Base-by-base conservation (phyloP, 2,329 filamentous ascomycete genomes). In the Penicillium sp. region DNA sequence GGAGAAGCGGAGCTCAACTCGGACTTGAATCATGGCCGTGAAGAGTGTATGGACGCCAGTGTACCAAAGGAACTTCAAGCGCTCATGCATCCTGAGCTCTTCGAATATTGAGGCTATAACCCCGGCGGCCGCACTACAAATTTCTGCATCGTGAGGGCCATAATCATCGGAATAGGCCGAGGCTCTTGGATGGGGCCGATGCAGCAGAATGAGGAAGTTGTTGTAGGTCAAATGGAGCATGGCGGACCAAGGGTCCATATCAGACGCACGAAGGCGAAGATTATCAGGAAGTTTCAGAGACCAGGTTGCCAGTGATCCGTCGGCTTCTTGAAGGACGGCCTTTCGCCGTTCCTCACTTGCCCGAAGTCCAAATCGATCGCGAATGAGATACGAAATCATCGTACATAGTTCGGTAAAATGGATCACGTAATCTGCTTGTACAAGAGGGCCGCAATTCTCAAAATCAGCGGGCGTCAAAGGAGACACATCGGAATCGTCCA, bases 401-500 rank as follows among this genome's bases (percentile, higher is more conserved):
- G 74, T 69, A 52, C 76, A 78, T 0, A 79, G 67, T 33, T 71
- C 71, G 3, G 74, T 72, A 43, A 76, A 75, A 29, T 77, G 69
- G 22, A 76, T 74, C 17, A 72, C 70, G 50, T 68, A 74, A 22
- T 74, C 70, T 10, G 65, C 56, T 56, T 72, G 68, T 19, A 77
- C 75, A 13, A 67, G 64, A 8, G 64, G 50, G 3, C 73, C 72
- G 51, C 72, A 73, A 12, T 71, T 74, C 53, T 75, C 67, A 45
- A 78, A 77, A 60, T 78, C 71, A 3, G 66, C 66, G 10, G 60
- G 59, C 4, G 68, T 69, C 29, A 78, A 66, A 19, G 68, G 66
- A 13, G 70, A 69, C 2, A 76, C 72, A 58, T 79, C 76, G 12
- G 71, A 76, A 48, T 79, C 76, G 40, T 78, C 74, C 8, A 77